Percentiles rank a stretch among this genome's conserved stretches.
Evolutionary conservation across 768 basidiomycete species (phyloP).

Genomic region (Pleurotus platypus): DNA sequence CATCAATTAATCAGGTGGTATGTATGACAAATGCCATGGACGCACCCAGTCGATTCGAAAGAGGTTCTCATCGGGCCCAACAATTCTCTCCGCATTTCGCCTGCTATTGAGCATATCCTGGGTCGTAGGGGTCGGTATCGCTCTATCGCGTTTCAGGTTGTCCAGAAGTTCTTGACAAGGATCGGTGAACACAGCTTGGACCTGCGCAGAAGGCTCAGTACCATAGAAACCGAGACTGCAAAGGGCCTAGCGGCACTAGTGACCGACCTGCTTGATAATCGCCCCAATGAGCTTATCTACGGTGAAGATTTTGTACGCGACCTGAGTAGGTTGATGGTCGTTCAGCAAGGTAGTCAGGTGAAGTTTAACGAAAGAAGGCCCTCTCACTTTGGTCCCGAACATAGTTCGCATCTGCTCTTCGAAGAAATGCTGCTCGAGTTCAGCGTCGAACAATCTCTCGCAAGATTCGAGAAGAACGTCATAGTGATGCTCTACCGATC

Average conservation of each 20-base stretch:
- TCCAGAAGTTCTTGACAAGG: constrained; percentile 70
- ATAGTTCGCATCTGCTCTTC: constrained; percentile 89
- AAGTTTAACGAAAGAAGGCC: neutral
- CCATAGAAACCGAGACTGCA: neutral
- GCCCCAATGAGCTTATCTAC: constrained; percentile 87
- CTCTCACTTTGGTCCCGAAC: constrained; percentile 73
- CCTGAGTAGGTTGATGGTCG: constrained; percentile 28
- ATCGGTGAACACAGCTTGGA: constrained; percentile 67
- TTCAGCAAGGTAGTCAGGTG: neutral
- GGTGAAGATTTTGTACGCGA: constrained; percentile 88
- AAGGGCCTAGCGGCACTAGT: neutral
- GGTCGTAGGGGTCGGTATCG: constrained; percentile 52
- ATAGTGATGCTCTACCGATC: constrained; percentile 69
- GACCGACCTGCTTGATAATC: constrained; percentile 81
- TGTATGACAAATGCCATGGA: neutral
- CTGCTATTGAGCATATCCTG: constrained; percentile 72
- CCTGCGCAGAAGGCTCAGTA: constrained; percentile 26
- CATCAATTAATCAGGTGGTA: neutral
- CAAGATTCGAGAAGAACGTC: constrained; percentile 81
- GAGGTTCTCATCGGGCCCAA: constrained; percentile 75
- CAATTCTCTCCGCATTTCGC: constrained; percentile 61
- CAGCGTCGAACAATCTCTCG: constrained; percentile 89
- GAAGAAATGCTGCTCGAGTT: constrained; percentile 81
- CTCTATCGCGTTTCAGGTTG: constrained; percentile 64
- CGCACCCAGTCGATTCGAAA: constrained; percentile 81